phyloP scores from a whole-genome alignment of 2,329 filamentous ascomycete genomes.

The Venturia pyrina region DNA sequence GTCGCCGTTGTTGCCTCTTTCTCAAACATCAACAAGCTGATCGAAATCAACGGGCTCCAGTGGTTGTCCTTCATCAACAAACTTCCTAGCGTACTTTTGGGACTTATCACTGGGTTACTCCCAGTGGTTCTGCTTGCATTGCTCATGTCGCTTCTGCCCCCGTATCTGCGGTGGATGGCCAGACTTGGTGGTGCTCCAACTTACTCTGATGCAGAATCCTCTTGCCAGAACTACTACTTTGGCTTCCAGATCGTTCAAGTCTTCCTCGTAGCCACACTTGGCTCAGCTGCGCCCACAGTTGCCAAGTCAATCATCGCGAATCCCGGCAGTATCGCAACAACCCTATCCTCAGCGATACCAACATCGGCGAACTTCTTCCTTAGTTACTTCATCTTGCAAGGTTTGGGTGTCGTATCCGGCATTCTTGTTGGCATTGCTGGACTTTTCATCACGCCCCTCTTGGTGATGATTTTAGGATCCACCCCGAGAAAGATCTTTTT shows the following conservation, averaged over 20 bases:
- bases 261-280: slow-evolving; percentile 31
- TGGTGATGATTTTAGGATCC: slow-evolving; percentile 21
- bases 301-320: slow-evolving; percentile 23
- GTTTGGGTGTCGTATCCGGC: slow-evolving; percentile 21
- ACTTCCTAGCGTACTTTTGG: slow-evolving; percentile 31
- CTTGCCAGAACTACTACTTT: slow-evolving; percentile 30
- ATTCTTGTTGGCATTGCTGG: slow-evolving; percentile 21
- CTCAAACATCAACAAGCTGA: slow-evolving; percentile 69
- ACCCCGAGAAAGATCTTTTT: slow-evolving; percentile 33
- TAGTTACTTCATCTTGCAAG: slow-evolving; percentile 31
- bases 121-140: slow-evolving; percentile 33
- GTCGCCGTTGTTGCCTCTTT: slow-evolving; percentile 74
- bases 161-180: slow-evolving; percentile 29
- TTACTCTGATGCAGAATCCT: slow-evolving; percentile 33
- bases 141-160: slow-evolving; percentile 35
- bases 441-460: slow-evolving; percentile 21
- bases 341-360: slow-evolving; percentile 27
- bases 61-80: slow-evolving; percentile 34
- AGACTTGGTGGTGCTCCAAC: slow-evolving; percentile 29
- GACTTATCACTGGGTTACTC: slow-evolving; percentile 37
- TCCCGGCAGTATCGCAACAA: slow-evolving; percentile 21
- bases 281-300: slow-evolving; percentile 27
- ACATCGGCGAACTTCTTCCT: slow-evolving; percentile 32
- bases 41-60: slow-evolving; percentile 22
- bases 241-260: slow-evolving; percentile 32